Evolutionary conservation across 345 rosid species (phyloP), one percentile per base, ranked within the genome.

Genomic region (Populus davidiana): DNA sequence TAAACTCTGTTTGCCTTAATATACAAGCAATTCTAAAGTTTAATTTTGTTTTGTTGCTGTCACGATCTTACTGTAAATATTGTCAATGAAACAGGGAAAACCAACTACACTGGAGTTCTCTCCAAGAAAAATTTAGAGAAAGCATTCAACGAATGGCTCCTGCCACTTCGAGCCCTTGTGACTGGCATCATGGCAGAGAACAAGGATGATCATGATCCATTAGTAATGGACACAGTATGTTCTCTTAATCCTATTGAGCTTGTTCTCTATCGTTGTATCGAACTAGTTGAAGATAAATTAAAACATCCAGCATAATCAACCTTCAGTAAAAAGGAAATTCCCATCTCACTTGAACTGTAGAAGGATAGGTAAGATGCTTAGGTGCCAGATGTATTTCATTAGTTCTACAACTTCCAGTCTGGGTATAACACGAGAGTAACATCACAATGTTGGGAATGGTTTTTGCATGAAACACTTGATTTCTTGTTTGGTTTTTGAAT

Each of bases 251-350:
- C 92, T 12, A 75, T 93, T 23, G 94, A 90, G 81, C 14, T 89
- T 44, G 98, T 93, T 76, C 79, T 96, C 43, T 88, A 90, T 72
- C 90, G 92, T 16, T 96, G 99, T 81, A 91, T 93, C 27, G 98
- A 92, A 79, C 98, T 96, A 54, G 92, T 92, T 5, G 98, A 93
- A 85, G 93, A 87, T 72, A 90, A 73, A 71, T 49, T 93, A 82
- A 85, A 85, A 72, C 66, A 62, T 47, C 49, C 52, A 25, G 17
- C 54, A 3, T 70, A 75, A 50, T 65, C 62, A 38, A 33, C 39
- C 59, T 43, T 62, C 12, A n/a, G 62, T 31, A 31, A 23, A 44
- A 11, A 52, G 72, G 35, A 6, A 52, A 52, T 18, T 72, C 6
- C 2, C n/a, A 5, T 54, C 44, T 72, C 75, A 35, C 47, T 54